Evolutionary conservation across 345 rosid genomes (phyloP), one percentile per base, ranked within the genome.

Genomic region (Euphorbia lathyris): DNA sequence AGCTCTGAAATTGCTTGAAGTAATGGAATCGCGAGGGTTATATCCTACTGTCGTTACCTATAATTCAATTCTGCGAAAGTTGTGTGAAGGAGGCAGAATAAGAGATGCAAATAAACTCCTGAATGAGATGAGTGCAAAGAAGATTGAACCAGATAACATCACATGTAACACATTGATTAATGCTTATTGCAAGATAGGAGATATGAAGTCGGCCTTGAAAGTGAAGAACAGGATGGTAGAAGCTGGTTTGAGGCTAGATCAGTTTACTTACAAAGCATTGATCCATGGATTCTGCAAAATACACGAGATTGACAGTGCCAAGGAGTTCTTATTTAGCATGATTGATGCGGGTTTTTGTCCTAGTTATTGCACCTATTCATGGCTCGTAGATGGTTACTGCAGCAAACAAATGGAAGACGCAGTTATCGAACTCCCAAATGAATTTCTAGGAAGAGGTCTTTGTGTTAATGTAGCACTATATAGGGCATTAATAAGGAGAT

Each of bases 111-210:
- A 91, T 73, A 75, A 75, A 70, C 84, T 94, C 45, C 77, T 91
- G 77, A 83, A 69, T 74, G 96, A 91, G 86, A 90, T 94, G 98
- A 84, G 79, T 52, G 97, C 84, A 36, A 86, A 72, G 78, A 86
- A 72, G 43, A 67, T 94, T 36, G 89, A 88, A 71, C 93, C 98
- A 38, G 97, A 94, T 78, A 91, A 85, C 71, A 69, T 90, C 48
- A 94, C 98, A 0, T 94, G 96, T 79, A 94, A 91, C 73, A 91
- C 97, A 22, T 80, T 94, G 83, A 88, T 90, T 55, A 94, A 91
- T 63, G 97, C 96, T 10, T 91, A 94, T 73, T 82, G 95, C 76
- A 94, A 94, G 82, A 81, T 90, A 43, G 88, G 90, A 58, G 97
- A 94, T 68, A 81, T 84, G 87, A 76, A 63, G 29, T 94, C 98